Base-by-base conservation (phyloP, 306 rosid genomes). In the Cucurbita pepo region DNA sequence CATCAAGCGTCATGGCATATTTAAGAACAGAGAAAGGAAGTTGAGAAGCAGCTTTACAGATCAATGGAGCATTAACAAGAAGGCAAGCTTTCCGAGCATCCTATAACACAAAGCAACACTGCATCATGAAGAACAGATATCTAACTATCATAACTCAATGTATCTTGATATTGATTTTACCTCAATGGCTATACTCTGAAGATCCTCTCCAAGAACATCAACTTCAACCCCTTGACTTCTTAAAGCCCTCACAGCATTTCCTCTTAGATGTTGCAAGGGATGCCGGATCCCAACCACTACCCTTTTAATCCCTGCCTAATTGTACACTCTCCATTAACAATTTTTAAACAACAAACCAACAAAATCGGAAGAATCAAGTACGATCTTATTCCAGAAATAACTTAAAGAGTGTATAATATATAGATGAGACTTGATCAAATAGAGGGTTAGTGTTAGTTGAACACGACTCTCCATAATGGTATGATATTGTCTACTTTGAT, bases 1-100 rank as follows among this genome's bases (percentile, higher is more conserved):
- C 99, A 83, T 94, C 99, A 77, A 91, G 92, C 21, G 99, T 94
- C 99, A 94, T 94, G 10, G 99, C 96, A 84, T 80, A 94, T 84
- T 94, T 94, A 73, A 91, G 88, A 73, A 94, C 91, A 40, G 96
- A 94, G 82, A 89, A 94, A 40, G 97, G 99, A 64, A 91, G 81
- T 64, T 63, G 92, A 1, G 85, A 94, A 75, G 90, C 85, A 63
- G 90, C 95, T 81, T 91, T 85, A 80, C 95, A 94, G 69, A 91
- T 91, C 85, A 94, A 81, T 57, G 99, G 97, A 53, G 96, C 96
- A 76, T 94, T 94, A 74, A 89, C 99, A 67, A 86, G 84, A 57
- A 83, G 81, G 79, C 97, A 94, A 48, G 65, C 82, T 81, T 85
- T 91, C 54, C 81, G 97, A 12, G 85, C 97, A 80, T 94, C 97